These are phyloP conservation scores for Podaxis pistillaris DNA, from an alignment of 768 basidiomycete genomes.

Conservation along the genomic window DNA sequence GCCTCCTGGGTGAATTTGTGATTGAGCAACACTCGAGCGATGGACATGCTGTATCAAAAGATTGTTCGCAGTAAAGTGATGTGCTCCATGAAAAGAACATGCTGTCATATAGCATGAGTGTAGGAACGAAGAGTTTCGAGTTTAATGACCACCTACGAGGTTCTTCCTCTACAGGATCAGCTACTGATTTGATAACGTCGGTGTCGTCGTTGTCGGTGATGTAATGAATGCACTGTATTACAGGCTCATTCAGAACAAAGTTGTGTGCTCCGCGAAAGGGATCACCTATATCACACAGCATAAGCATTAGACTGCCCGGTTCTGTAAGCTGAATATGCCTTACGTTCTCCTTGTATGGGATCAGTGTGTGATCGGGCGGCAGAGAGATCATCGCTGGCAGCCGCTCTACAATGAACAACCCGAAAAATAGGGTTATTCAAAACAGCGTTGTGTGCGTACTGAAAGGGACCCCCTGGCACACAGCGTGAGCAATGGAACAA, in stretches of 20 bases:
- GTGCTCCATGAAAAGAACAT: not conserved
- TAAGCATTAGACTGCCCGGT: not conserved
- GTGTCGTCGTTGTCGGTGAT: not conserved
- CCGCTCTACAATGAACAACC: not conserved
- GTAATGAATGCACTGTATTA: not conserved
- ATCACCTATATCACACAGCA: not conserved
- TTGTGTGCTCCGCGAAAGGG: not conserved
- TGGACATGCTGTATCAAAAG: not conserved
- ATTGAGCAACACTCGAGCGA: not conserved
- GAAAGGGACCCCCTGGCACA: not conserved
- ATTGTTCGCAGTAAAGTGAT: not conserved
- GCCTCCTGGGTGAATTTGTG: no score
- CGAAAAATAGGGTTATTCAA: not conserved
- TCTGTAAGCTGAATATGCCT: not conserved
- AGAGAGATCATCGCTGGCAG: not conserved
- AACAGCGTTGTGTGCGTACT: not conserved
- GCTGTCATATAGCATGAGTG: not conserved
- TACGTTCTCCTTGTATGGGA: not conserved
- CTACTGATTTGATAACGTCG: not conserved
- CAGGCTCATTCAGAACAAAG: not conserved
- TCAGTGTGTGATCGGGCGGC: not conserved
- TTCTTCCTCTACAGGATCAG: not conserved
- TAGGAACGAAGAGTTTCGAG: not conserved
- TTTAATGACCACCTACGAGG: not conserved
- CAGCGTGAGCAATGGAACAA: no score